These are phyloP conservation scores for Yamadazyma dushanensis DNA, from an alignment of 1,139 yeast species.

Conservation along the genomic window DNA sequence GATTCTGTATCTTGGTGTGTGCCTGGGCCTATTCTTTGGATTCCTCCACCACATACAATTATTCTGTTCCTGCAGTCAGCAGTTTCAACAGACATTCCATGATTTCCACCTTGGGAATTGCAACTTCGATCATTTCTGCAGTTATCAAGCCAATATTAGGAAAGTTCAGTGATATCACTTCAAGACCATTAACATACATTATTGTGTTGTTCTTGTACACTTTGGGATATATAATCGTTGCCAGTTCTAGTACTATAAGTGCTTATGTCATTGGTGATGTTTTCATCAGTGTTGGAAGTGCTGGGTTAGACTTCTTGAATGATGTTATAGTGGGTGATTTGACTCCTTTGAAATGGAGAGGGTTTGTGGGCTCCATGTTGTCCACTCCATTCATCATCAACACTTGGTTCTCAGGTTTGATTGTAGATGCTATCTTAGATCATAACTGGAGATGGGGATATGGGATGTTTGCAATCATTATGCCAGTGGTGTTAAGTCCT, in stretches of 20 bases:
- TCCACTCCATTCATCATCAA: conserved; percentile 30
- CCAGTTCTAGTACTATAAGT: conserved; percentile 25
- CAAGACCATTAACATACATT: conserved; percentile 27
- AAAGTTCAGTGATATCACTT: conserved; percentile 29
- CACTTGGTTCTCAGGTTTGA: conserved; percentile 32
- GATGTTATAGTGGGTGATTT: conserved; percentile 28
- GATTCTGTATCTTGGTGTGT: conserved; percentile 27
- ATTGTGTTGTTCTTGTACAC: conserved; percentile 21
- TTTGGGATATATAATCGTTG: conserved; percentile 26
- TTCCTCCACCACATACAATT: conserved; percentile 34
- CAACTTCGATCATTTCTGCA: conserved; percentile 27
- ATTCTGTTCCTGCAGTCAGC: conserved; percentile 29
- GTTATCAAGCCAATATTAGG: conserved; percentile 29
- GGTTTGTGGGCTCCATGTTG: conserved; percentile 23
- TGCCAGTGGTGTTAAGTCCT: conserved; percentile 30
- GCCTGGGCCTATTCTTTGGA: conserved; percentile 40
- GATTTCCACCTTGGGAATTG: conserved; percentile 28
- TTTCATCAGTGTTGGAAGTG: conserved; percentile 27
- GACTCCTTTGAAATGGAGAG: conserved; percentile 35
- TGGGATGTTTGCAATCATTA: conserved; percentile 38
- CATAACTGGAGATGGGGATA: conserved; percentile 43
- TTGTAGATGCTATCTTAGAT: conserved; percentile 26
- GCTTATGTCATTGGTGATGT: conserved; percentile 31
- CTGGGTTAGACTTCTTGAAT: conserved; percentile 20
- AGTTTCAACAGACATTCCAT: conserved; percentile 30